A percentile compares a stretch with the other conserved stretches of the same genome.
Evolutionary conservation across 805 yeast genomes (phyloP).

Genomic region (Cyberlindnera lachancei): DNA sequence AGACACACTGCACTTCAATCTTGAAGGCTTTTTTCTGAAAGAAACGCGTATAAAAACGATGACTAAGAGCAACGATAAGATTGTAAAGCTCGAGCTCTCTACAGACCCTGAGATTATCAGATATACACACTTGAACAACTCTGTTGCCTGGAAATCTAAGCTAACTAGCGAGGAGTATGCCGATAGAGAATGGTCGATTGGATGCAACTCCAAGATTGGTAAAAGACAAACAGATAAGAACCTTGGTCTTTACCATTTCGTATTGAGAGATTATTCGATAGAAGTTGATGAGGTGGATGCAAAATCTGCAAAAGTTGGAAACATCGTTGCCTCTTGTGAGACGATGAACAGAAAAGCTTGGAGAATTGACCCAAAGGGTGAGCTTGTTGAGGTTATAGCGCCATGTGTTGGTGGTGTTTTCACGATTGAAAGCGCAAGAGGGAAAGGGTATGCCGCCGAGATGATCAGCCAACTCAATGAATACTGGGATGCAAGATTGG

Average conservation of each 20-base stretch:
- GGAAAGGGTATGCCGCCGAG: conserved; percentile 45
- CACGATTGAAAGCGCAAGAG: conserved; percentile 40
- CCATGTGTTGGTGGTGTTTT: conserved; percentile 54
- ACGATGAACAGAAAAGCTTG: conserved; percentile 31
- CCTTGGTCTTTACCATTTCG: conserved; percentile 31
- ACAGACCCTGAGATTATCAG: conserved; percentile 27
- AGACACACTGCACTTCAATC: too few species aligned
- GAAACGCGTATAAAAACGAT: too few species aligned
- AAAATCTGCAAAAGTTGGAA: conserved; percentile 12
- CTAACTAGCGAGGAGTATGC: conserved; percentile 28
- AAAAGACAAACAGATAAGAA: conserved; percentile 10
- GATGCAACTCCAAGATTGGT: conserved; percentile 21
- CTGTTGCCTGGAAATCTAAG: conserved; percentile 27
- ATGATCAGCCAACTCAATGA: conserved; percentile 36
- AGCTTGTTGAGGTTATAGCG: conserved; percentile 24
- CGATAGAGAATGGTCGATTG: conserved; percentile 29
- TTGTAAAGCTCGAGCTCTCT: conserved; percentile 11
- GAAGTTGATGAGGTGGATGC: too few species aligned
- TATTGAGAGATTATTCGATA: conserved; percentile 23
- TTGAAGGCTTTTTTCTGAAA: too few species aligned
- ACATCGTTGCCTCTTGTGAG: conserved; percentile 34
- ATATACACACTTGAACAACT: conserved; percentile 29
- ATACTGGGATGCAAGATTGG: conserved; percentile 27
- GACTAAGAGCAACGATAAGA: too few species aligned
- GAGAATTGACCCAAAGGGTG: conserved; percentile 21